Conservation (phyloP, 495 filamentous ascomycete species). For the Letharia columbiana region DNA sequence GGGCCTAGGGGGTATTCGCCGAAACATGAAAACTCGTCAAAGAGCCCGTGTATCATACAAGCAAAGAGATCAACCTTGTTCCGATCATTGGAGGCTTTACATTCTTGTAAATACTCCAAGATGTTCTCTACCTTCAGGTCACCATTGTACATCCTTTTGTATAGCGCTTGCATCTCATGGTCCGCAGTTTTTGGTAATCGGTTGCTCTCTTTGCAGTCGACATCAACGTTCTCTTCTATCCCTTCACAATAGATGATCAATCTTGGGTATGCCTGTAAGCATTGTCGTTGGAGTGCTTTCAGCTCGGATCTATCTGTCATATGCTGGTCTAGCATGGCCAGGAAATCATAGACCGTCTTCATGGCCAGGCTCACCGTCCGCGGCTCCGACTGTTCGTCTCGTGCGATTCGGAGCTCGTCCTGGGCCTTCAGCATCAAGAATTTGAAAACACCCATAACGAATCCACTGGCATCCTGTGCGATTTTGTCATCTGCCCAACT, state of each 20-base stretch:
- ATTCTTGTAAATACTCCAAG: constrained; percentile 67
- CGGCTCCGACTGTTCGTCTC: constrained; percentile 49
- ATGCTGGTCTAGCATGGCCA: constrained; percentile 67
- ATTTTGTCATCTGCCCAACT: constrained; percentile 67
- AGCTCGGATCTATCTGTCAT: constrained; percentile 44
- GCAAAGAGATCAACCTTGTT: constrained; percentile 88
- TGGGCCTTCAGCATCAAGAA: constrained; percentile 78
- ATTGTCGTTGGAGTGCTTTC: constrained; percentile 65
- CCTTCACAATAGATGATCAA: constrained; percentile 94
- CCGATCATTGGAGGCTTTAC: constrained; percentile 76
- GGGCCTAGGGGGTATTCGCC: constrained; percentile 88
- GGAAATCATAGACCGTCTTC: constrained; percentile 73
- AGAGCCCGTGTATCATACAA: constrained; percentile 96
- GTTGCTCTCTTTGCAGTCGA: constrained; percentile 71
- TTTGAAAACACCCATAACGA: constrained; percentile 55
- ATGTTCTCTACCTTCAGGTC: constrained; percentile 74
- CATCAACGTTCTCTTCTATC: constrained; percentile 80
- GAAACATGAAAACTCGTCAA: constrained; percentile 95
- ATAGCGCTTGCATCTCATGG: constrained; percentile 89
- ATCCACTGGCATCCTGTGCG: constrained; percentile 47
- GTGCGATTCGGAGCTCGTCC: constrained; percentile 63
- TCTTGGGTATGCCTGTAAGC: constrained; percentile 87
- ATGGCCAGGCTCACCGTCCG: constrained; percentile 67
- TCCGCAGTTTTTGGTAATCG: constrained; percentile 68
- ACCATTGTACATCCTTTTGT: constrained; percentile 90